Evolutionary conservation across 2,329 filamentous ascomycete species (phyloP).

Genomic region (Xylariales sp.): DNA sequence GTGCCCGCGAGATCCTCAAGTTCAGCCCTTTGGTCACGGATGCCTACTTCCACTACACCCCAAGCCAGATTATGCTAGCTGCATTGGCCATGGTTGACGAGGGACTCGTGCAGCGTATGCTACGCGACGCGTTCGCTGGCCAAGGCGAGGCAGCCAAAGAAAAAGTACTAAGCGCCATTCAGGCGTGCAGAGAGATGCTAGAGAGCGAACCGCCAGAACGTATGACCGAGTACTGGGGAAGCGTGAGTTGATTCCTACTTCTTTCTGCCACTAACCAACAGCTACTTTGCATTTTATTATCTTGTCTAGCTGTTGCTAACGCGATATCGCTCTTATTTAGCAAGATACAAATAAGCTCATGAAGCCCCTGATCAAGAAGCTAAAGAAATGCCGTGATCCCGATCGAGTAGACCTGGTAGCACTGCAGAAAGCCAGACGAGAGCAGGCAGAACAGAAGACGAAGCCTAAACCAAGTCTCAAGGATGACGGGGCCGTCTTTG

Average conservation of each 20-base stretch:
- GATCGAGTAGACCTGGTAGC: constrained; percentile 69
- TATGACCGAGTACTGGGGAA: constrained; percentile 36
- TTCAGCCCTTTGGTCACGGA: constrained; percentile 83
- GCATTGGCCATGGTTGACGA: constrained; percentile 72
- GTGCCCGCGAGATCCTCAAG: constrained; percentile 69
- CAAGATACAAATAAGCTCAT: constrained; percentile 44
- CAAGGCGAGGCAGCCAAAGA: constrained; percentile 25
- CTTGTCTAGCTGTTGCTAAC: no score
- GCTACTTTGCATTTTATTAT: no score
- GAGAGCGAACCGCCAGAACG: constrained; percentile 53
- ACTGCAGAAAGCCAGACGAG: constrained; percentile 60
- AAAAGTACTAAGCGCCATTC: constrained; percentile 45
- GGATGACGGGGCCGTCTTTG: constrained; percentile 44
- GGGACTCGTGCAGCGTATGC: constrained; percentile 48
- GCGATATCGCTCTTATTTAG: constrained; percentile 29
- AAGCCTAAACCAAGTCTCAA: constrained; percentile 32
- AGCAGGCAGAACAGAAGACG: constrained; percentile 35
- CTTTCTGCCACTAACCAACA: no score
- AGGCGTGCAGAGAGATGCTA: constrained; percentile 49
- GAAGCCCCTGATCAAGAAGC: constrained; percentile 60
- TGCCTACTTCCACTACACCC: constrained; percentile 95
- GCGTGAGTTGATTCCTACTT: constrained; percentile 31
- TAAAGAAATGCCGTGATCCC: constrained; percentile 70
- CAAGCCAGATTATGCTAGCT: constrained; percentile 88
- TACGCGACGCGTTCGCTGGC: constrained; percentile 35